A percentile compares a stretch with the other conserved stretches of the same genome.
These are phyloP conservation scores for Syzygium oleosum DNA, from an alignment of 345 rosid genomes.

Conservation along the genomic window DNA sequence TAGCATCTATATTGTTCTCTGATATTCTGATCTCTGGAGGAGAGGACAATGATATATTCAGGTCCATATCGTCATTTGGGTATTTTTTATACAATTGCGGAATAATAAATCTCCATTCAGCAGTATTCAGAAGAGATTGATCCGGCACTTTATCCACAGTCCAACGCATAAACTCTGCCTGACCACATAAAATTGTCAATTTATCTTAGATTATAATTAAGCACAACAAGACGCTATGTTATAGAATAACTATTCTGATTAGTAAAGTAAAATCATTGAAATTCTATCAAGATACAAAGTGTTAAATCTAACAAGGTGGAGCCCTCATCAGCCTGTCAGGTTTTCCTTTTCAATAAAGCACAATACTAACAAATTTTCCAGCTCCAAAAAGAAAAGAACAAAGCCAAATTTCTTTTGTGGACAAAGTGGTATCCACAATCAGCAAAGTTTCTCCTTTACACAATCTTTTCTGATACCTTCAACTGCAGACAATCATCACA, in stretches of 20 bases:
- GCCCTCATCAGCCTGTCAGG: background rate
- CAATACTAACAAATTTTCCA: background rate
- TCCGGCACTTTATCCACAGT: slow-evolving; percentile 82
- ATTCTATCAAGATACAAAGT: background rate
- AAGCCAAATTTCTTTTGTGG: background rate
- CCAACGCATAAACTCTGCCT: slow-evolving; percentile 95
- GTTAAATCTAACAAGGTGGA: background rate
- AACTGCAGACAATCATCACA: background rate
- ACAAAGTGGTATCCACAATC: background rate
- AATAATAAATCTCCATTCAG: slow-evolving; percentile 80
- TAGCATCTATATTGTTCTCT: slow-evolving; percentile 57
- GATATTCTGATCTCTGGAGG: slow-evolving; percentile 69
- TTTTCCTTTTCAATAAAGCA: background rate
- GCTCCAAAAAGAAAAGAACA: background rate
- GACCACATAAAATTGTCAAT: slow-evolving; percentile 13
- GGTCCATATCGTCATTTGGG: slow-evolving; percentile 80
- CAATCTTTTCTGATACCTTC: background rate
- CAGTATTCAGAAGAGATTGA: slow-evolving; percentile 83
- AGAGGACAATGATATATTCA: slow-evolving; percentile 72
- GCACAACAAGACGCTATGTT: background rate
- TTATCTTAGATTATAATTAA: background rate
- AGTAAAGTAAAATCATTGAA: background rate
- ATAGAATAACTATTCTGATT: background rate
- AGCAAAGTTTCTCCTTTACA: background rate
- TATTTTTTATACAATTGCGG: slow-evolving; percentile 90